phyloP scores from a whole-genome alignment of 2,329 filamentous ascomycete species.

The Penicillium occitanis region DNA sequence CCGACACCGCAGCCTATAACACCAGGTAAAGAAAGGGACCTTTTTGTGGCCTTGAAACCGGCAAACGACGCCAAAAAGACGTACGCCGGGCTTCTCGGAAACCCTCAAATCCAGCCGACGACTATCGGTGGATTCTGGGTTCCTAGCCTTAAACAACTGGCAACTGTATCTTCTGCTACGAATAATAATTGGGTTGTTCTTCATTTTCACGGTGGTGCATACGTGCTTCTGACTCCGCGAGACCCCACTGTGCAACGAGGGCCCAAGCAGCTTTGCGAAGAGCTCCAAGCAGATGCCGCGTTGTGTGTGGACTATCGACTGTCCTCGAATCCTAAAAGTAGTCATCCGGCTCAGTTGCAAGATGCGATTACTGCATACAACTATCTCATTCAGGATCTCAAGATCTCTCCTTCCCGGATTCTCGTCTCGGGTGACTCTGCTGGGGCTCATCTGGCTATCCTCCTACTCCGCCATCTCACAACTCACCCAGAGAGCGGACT shows the following conservation, averaged over 20 bases:
- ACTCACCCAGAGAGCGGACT: constrained; percentile 11
- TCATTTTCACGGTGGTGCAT: constrained; percentile 13
- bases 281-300: neutral
- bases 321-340: constrained; percentile 23
- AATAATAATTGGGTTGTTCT: neutral
- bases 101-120: constrained; percentile 4
- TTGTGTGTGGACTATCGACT: constrained; percentile 28
- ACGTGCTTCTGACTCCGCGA: neutral
- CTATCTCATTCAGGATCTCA: constrained; percentile 25
- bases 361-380: constrained; percentile 28
- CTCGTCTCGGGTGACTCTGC: constrained; percentile 28
- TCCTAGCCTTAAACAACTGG: neutral
- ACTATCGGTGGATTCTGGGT: constrained; percentile 8
- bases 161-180: neutral
- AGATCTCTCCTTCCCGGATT: constrained; percentile 26
- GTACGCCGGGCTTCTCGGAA: constrained; percentile 9
- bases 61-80: neutral
- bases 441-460: constrained; percentile 27
- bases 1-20: neutral
- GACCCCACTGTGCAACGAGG: neutral
- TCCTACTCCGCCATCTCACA: constrained; percentile 27
- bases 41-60: neutral
- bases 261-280: constrained; percentile 11
- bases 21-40: neutral
- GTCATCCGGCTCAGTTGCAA: constrained; percentile 30